Conservation (phyloP, 306 rosid species). For the Malus fusca region DNA sequence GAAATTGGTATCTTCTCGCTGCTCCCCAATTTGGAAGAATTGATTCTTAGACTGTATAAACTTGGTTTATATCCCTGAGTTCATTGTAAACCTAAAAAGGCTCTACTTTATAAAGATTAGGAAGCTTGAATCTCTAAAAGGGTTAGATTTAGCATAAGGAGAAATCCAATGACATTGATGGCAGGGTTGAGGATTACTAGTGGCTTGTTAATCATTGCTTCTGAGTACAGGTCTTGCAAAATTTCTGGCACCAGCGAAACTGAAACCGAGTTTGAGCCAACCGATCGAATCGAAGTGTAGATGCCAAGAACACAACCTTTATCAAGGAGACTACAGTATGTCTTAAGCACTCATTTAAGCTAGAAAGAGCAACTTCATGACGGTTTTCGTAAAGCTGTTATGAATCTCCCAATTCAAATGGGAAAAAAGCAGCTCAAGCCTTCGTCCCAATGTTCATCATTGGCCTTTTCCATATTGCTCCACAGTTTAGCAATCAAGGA, state of each 20-base stretch:
- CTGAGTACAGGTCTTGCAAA: not conserved
- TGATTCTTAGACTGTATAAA: not conserved
- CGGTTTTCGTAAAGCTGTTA: too few relatives aligned
- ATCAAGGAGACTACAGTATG: too few relatives aligned
- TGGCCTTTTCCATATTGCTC: too few relatives aligned
- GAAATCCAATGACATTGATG: not conserved
- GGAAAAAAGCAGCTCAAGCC: too few relatives aligned
- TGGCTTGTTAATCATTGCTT: not conserved
- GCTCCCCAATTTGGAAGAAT: not conserved
- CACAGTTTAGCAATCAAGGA: too few relatives aligned
- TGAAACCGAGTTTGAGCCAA: not conserved
- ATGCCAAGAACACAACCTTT: too few relatives aligned
- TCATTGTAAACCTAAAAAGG: not conserved
- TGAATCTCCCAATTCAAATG: too few relatives aligned
- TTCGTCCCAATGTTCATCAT: too few relatives aligned
- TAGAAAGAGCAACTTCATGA: too few relatives aligned
- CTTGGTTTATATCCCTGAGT: not conserved
- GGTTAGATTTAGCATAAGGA: not conserved
- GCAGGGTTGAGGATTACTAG: not conserved
- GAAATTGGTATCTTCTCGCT: not conserved
- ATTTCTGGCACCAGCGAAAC: not conserved
- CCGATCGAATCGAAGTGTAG: not conserved
- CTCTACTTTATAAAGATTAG: not conserved
- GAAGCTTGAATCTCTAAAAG: not conserved
- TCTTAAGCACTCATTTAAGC: too few relatives aligned